These are phyloP conservation scores for Oxalis stricta DNA, from an alignment of 441 rosid species.

Conservation along the genomic window DNA sequence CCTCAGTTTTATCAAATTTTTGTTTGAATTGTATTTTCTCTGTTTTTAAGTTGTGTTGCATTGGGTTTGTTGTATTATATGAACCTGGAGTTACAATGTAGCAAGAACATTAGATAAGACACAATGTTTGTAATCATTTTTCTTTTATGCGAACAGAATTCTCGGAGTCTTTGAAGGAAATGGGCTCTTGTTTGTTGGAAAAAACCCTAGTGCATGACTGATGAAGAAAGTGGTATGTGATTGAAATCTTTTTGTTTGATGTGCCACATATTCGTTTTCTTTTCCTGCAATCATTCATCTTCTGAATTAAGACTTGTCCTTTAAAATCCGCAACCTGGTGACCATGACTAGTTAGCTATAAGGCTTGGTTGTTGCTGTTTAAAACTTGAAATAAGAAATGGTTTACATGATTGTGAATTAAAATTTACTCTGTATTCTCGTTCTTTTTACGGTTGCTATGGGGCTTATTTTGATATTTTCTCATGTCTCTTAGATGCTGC, in stretches of 20 bases:
- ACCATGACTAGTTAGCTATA: too few species aligned
- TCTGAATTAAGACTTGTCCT: too few species aligned
- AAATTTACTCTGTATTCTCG: background rate
- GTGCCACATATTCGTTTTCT: background rate
- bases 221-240: conserved; percentile 61
- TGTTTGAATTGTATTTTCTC: too few species aligned
- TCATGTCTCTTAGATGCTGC: too few species aligned
- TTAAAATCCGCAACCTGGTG: too few species aligned
- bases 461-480: background rate
- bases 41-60: background rate
- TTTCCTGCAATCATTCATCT: too few species aligned
- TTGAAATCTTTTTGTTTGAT: background rate
- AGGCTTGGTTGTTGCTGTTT: too few species aligned
- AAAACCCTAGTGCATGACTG: conserved; percentile 51
- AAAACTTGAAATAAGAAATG: too few species aligned
- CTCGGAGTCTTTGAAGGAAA: conserved; percentile 85
- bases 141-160: conserved; percentile 45
- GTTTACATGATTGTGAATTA: background rate
- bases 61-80: background rate
- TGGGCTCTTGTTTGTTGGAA: conserved; percentile 82
- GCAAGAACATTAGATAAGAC: background rate
- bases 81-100: background rate
- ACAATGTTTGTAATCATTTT: too few species aligned
- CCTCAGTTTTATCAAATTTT: background rate
- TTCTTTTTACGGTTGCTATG: background rate